Evolutionary conservation across 1,284 basidiomycete genomes (phyloP).

Genomic region (Taiwanofungus camphoratus): DNA sequence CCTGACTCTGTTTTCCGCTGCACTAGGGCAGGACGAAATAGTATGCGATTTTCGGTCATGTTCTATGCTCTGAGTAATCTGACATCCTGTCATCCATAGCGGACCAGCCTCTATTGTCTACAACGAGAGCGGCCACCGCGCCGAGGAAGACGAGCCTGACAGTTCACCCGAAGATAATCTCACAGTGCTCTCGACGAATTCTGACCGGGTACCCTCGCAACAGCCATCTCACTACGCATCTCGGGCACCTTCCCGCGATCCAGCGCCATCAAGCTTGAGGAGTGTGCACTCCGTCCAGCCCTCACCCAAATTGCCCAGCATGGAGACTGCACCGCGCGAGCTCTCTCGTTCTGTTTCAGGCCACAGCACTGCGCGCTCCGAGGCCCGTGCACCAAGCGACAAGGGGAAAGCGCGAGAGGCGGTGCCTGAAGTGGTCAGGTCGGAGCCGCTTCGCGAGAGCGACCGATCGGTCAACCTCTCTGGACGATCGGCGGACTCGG

Average conservation of each 20-base stretch:
- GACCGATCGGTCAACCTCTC: conserved; percentile 27
- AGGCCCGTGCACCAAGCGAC: conserved; percentile 12
- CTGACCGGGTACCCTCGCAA: conserved; percentile 19
- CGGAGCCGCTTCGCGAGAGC: conserved; percentile 15
- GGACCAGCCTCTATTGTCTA: conserved; percentile 75
- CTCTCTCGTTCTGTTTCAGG: conserved; percentile 16
- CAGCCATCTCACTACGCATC: conserved; percentile 19
- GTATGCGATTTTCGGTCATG: conserved; percentile 34
- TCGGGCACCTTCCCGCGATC: conserved; percentile 26
- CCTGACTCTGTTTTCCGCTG: conserved; percentile 6
- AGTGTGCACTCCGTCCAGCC: conserved; percentile 15
- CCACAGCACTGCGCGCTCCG: conserved; percentile 12
- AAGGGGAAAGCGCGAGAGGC: conserved; percentile 26
- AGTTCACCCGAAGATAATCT: conserved; percentile 28
- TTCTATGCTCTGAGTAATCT: too few species aligned
- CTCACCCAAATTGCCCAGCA: conserved; percentile 17
- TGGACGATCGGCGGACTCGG: conserved; percentile 26
- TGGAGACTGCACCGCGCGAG: conserved; percentile 13
- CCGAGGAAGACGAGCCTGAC: conserved; percentile 59
- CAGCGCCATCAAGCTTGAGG: conserved; percentile 12
- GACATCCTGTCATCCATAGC: conserved; percentile 29
- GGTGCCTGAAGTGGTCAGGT: conserved; percentile 9
- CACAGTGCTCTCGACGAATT: conserved; percentile 20
- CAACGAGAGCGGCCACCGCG: conserved; percentile 68
- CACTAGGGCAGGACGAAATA: conserved; percentile 55